Base-by-base conservation (phyloP, 805 yeast species). In the Blastobotrys chiropterorum region DNA sequence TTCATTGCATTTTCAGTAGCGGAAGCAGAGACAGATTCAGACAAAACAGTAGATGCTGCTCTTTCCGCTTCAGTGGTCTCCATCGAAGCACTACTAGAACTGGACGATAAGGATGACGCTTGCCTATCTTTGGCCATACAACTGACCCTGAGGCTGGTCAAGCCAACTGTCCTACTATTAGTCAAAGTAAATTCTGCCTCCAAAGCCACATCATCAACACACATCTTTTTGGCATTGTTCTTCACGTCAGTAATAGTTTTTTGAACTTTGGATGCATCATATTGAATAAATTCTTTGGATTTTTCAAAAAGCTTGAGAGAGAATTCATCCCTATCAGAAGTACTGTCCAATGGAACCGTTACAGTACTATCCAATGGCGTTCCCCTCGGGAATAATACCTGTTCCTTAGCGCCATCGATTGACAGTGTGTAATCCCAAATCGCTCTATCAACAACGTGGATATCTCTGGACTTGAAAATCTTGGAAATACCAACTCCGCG, bases 401-500 rank as follows among this genome's bases (percentile, higher is more conserved):
- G 62, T 3, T 60, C 58, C 2, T 60, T 59, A 1, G 63, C 71
- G 31, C 63, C 63, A 3, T 55, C 63, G 58, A 62, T 16, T 49
- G 61, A 46, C 6, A 78, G 58, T 34, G 73, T 74, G 62, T 75
- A 85, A 50, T 75, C 74, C 56, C 71, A 76, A 42, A 76, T 62
- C 0, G 82, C 66, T 51, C 76, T 76, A 51, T 87, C 95, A 31
- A 76, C 62, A 2, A 88, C 73, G 20, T 72, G 69, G 47, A 88
- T 75, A 43, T 80, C 81, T 59, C 80, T 80, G 4, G 86, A 75
- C 58, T 82, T 80, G 66, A 82, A 84, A 60, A 82, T 77, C 40
- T 81, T 77, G n/a, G 89, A 80, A 39, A 88, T 72, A 46, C 81
- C 75, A 41, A 89, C 85, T 17, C 94, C 98, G 57, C 90, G 78